phyloP scores from a whole-genome alignment of 2,329 filamentous ascomycete species.

The Ophiostoma quercus region DNA sequence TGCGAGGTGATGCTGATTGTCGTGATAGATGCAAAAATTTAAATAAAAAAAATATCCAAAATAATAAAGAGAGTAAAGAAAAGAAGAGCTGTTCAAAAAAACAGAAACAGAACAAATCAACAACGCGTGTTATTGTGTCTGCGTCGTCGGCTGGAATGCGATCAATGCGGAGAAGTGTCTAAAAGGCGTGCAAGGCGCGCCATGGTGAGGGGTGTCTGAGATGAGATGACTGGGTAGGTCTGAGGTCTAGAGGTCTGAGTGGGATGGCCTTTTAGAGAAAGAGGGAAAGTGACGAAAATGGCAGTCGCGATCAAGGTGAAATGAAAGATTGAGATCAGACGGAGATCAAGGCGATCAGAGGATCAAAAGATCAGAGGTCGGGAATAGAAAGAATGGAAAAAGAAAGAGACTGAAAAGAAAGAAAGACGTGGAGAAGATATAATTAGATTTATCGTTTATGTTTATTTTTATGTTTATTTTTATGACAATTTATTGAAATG shows the following conservation, averaged over 20 bases:
- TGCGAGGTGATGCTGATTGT: neutral
- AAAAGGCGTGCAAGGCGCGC: constrained; percentile 19
- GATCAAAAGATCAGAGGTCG: neutral
- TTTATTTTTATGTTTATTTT: neutral
- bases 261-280: neutral
- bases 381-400: neutral
- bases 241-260: too few species aligned
- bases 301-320: neutral
- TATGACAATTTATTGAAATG: neutral
- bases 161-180: constrained; percentile 17
- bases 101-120: neutral
- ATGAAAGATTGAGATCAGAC: neutral
- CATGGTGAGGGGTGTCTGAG: constrained; percentile 8
- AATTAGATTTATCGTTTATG: neutral
- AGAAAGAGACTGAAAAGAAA: neutral
- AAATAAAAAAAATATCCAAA: neutral
- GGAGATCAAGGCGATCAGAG: neutral
- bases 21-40: neutral
- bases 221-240: neutral
- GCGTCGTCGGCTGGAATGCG: constrained; percentile 8
- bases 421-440: neutral
- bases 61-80: neutral
- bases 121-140: constrained; percentile 8
- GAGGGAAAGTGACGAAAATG: too few species aligned
- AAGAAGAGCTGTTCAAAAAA: neutral